Evolutionary conservation across 208 protist species (phyloP).

Genomic region (Trichomonas vaginalis): DNA sequence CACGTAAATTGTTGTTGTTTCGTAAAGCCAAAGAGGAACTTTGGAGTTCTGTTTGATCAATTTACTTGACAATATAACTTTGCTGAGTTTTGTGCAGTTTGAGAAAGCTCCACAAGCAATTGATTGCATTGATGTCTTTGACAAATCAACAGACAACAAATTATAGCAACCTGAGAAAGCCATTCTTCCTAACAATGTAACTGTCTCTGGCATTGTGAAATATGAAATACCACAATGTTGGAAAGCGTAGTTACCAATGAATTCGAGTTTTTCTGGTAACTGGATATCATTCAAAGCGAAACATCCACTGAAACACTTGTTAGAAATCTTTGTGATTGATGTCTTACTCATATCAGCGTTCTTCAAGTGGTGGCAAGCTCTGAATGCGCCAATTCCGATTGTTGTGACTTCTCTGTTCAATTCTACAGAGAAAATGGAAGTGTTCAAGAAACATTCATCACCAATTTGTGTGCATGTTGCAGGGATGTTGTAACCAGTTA

Average conservation of each 20-base stretch:
- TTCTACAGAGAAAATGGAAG: neutral
- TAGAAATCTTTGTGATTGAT: neutral
- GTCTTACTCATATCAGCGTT: neutral
- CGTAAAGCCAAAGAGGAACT: neutral
- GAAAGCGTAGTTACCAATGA: neutral
- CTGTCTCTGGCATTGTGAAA: neutral
- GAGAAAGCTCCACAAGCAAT: neutral
- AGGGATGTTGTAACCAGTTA: neutral
- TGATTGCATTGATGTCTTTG: neutral
- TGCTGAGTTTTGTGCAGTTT: neutral
- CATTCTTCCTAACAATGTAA: neutral
- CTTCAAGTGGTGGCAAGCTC: neutral
- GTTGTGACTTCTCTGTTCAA: neutral
- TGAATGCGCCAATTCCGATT: neutral
- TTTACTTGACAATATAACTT: neutral
- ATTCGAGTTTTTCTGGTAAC: neutral
- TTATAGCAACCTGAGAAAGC: neutral
- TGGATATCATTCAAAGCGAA: neutral
- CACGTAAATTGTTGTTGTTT: neutral
- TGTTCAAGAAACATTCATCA: neutral
- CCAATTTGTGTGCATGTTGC: neutral
- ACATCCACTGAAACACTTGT: neutral
- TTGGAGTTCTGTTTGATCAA: neutral
- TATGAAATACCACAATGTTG: neutral
- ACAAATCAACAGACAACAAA: neutral